phyloP scores from a whole-genome alignment of 495 filamentous ascomycete species.

The Tuber microsphaerosporum region DNA sequence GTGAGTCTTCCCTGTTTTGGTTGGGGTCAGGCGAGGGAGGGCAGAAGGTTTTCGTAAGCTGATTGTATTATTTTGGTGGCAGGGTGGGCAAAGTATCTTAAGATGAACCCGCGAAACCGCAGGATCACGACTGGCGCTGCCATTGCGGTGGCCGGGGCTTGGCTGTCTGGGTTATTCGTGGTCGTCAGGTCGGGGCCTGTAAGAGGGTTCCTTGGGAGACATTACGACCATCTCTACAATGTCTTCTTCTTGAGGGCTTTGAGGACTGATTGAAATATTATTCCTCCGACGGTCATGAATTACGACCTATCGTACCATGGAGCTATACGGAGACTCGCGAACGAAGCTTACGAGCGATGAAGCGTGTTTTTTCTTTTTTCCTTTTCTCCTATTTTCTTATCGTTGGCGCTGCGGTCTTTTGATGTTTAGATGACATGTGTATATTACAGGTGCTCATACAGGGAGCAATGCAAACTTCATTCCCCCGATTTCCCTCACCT shows the following conservation, averaged over 20 bases:
- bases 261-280: not conserved
- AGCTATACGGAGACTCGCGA: not conserved
- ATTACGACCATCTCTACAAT: conserved; percentile 65
- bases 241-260: conserved; percentile 27
- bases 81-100: conserved; percentile 44
- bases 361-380: not conserved
- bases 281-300: not conserved
- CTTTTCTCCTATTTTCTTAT: not conserved
- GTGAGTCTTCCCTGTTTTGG: conserved; percentile 49
- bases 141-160: conserved; percentile 54
- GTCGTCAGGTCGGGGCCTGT: conserved; percentile 67
- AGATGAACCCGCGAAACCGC: conserved; percentile 54
- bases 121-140: conserved; percentile 60
- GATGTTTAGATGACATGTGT: not conserved
- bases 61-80: conserved; percentile 43
- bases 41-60: conserved; percentile 45
- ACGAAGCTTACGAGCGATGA: not conserved
- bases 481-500: too few species aligned
- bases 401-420: not conserved
- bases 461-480: not conserved
- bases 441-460: not conserved
- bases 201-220: conserved; percentile 67
- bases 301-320: not conserved
- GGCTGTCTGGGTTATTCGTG: conserved; percentile 74
- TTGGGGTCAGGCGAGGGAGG: conserved; percentile 44